Base-by-base conservation (phyloP, 257 asterid genomes). In the Galeopsis tetrahit region DNA sequence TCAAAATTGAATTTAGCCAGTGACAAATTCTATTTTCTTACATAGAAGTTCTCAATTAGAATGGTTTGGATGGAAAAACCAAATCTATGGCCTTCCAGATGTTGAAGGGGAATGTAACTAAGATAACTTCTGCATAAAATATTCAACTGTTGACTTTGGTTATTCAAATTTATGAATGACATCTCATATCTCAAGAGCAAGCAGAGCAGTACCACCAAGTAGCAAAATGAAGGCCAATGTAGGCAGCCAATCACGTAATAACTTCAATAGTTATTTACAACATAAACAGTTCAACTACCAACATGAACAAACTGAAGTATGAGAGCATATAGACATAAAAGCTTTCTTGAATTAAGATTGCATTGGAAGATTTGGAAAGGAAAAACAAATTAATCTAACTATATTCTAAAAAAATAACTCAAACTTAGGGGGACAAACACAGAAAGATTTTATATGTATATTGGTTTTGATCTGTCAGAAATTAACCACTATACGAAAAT, bases 21-120 rank as follows among this genome's bases (percentile, higher is more conserved):
- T 14, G 33, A 61, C 17, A 36, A 36, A 5, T 48, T 35, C 21
- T 15, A n/a, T 35, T 60, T 61, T 61, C 48, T 61, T 35, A 55
- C 35, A 55, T 55, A 17, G 35, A 28, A 55, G 9, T 55, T 55
- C 33, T 28, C 35, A 55, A 53, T 55, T 17, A 55, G 61, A 55
- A 55, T 53, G 60, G 17, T 55, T 8, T 13, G 11, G 34, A 55
- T 5, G 5, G 35, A 55, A 55, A 7, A 55, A 55, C 61, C 61
- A 55, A 21, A 17, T 55, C 35, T 55, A 55, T 21, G 35, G 34
- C 61, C 61, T 55, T 55, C 56, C 28, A 6, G 13, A 7, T 55
- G 61, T 55, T 55, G 61, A 55, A 55, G n/a, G 33, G 61, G 61
- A 55, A 55, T 55, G 61, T 21, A 55, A 55, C 34, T 15, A 55